Base-by-base conservation (phyloP, 2,329 filamentous ascomycete species). In the Exophiala xenobiotica region DNA sequence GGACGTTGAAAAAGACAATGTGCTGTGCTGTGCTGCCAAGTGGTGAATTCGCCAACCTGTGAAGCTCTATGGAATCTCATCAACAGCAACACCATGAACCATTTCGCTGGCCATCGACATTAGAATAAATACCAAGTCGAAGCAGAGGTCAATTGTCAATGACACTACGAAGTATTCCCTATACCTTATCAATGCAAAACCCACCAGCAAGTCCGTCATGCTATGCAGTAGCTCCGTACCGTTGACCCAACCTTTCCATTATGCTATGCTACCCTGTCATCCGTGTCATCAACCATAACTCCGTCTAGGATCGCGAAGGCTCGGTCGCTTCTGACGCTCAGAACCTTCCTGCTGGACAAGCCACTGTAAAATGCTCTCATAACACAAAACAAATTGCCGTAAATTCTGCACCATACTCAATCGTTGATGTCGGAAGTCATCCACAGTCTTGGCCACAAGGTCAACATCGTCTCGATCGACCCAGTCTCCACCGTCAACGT, bases 351-450 rank as follows among this genome's bases (percentile, higher is more conserved):
- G 53, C 24, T 46, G 38, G 37, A 77, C 75, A 22, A 93, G 70
- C 90, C 92, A 99, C 70, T 97, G 92, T 48, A 95, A 74, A 5
- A 97, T 79, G 33, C 88, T 95, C 74, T 99, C 93, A 68, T 99
- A 99, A 69, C 93, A 99, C 26, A 99, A 81, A 43, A 96, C 92
- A 71, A 87, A 97, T 68, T 99, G 93, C 54, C 89, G 79, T 51
- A 97, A 73, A 63, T 87, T 96, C 70, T 97, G 93, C 37, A 99
- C 92, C 91, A 97, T 99, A 70, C 90, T 96, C 16, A 96, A 73
- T 59, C 93, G 78, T 72, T 99, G 93, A 42, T 80, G 76, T 50
- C 93, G 79, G 69, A 99, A 96, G 63, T 96, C 90, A 62, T 93
- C 87, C 1, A 99, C 92, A 0, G 91, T 93, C 66, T 83, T 85